Evolutionary conservation across 2,329 filamentous ascomycete species (phyloP).

Genomic region (Epichloe festucae): DNA sequence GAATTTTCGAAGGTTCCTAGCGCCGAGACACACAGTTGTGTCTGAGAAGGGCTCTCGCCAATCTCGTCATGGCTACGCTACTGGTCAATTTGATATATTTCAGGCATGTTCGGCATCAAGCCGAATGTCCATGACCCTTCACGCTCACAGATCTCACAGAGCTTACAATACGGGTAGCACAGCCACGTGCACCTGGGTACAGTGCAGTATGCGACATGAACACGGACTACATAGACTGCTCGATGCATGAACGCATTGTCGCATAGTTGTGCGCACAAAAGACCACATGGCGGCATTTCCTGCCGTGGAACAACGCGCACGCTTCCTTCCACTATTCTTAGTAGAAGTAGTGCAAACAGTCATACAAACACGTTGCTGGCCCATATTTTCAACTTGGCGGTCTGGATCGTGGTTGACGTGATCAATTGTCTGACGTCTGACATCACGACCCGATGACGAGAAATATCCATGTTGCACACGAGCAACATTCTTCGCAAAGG

Average conservation of each 20-base stretch:
- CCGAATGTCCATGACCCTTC: too few relatives aligned
- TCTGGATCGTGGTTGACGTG: background rate
- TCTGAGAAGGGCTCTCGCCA: background rate
- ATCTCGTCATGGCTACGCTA: background rate
- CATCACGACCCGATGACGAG: background rate
- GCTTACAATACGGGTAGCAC: background rate
- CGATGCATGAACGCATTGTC: background rate
- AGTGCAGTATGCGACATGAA: background rate
- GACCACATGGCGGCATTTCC: background rate
- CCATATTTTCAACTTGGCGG: background rate
- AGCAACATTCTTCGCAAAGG: background rate
- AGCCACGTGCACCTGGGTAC: background rate
- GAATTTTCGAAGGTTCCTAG: background rate
- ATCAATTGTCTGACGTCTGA: background rate
- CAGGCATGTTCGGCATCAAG: too few relatives aligned
- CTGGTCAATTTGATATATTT: background rate
- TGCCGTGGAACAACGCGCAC: background rate
- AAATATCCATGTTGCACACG: background rate
- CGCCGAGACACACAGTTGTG: background rate
- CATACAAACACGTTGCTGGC: conserved; percentile 1
- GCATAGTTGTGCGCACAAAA: background rate
- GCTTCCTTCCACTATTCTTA: background rate
- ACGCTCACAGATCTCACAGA: too few relatives aligned
- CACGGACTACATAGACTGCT: background rate
- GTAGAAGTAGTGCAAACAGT: background rate